Base-by-base conservation (phyloP, 208 protist species). In the Acanthamoeba triangularis region DNA sequence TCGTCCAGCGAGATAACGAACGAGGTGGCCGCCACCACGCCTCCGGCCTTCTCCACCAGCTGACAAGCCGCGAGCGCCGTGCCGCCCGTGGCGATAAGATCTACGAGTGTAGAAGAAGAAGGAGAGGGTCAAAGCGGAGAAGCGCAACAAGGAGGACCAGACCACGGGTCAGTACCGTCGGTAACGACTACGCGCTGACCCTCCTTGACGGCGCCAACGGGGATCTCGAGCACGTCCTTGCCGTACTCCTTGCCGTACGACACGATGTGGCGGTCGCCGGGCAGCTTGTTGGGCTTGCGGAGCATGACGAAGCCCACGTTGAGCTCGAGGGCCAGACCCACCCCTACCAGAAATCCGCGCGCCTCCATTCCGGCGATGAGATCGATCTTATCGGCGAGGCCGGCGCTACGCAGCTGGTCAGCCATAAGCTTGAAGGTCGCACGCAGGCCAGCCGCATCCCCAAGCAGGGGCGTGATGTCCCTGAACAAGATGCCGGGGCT, bases 281-380 rank as follows among this genome's bases (percentile, higher is more conserved):
- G 78, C 78, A 85, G 78, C 78, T 85, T 85, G 78, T 85, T 85
- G 78, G 78, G 78, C 78, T 85, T 85, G 78, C 78, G 78, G 37
- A 85, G 49, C 78, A 85, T 85, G 20, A 85, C 78, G 16, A 85
- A 85, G 49, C 78, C 78, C 37, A 49, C 37, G 78, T 35, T 35
- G 37, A 85, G 78, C 78, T 85, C 49, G 5, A 85, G 37, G 18
- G 78, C 78, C 25, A 85, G 78, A 14, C 44, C 78, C 37, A 56
- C 44, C 23, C 78, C 78, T 16, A 85, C 5, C 44, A 85, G 25
- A 54, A 85, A 85, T 49, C 78, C 78, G 2, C 78, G 37, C 35
- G 78, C 78, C 78, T 85, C 78, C 78, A 85, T 85, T 7, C 78
- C 78, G 0, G 78, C 78, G 41, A 85, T 37, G 78, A 85, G 78